Evolutionary conservation across 352 stramenopile genomes (phyloP), one percentile per base, ranked within the genome.

Genomic region (Phytophthora parvispora): DNA sequence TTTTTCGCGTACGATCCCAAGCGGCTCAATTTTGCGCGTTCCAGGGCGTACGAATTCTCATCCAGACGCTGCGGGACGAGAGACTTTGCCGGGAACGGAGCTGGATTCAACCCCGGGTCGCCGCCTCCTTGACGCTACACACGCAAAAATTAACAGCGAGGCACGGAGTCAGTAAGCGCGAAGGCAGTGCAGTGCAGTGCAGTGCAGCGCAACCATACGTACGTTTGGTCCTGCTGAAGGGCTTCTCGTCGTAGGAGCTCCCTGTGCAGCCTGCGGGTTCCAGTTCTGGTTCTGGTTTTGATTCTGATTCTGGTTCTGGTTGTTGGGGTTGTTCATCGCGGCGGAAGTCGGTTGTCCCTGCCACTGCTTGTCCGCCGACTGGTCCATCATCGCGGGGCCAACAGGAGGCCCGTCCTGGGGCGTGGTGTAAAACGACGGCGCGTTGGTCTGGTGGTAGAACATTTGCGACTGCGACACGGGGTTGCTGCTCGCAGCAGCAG

Each of bases 1-100:
- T 83, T 88, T 55, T 94, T 93, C 6, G 81, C 87, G 60, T 88
- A 92, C 13, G 67, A 57, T 10, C 84, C 66, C 42, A 95, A 72
- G 1, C 73, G 80, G 16, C 67, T 75, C 16, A 91, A 45, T 31
- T 79, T 81, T 2, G 71, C 64, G n/a, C 74, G 80, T 34, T 91
- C 84, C 7, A 92, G 63, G 0, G 67, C 76, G 22, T 84, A 91
- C 32, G 80, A 75, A 31, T 75, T 84, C 25, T 95, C 84, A 29
- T 92, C 84, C n/a, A 92, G 54, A 45, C 73, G 84, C 61, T 91
- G 82, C 9, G 82, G 75, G 0, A 91, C 62, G 0, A 95, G 77
- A 13, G 85, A 89, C 38, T 82, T 84, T 0, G 78, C 80, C 2
- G 80, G 47, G 63, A 94, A 94, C 24, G 84, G 78, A 40, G 81